Evolutionary conservation across 345 rosid species (phyloP), one percentile per base, ranked within the genome.

Genomic region (Boechera stricta): DNA sequence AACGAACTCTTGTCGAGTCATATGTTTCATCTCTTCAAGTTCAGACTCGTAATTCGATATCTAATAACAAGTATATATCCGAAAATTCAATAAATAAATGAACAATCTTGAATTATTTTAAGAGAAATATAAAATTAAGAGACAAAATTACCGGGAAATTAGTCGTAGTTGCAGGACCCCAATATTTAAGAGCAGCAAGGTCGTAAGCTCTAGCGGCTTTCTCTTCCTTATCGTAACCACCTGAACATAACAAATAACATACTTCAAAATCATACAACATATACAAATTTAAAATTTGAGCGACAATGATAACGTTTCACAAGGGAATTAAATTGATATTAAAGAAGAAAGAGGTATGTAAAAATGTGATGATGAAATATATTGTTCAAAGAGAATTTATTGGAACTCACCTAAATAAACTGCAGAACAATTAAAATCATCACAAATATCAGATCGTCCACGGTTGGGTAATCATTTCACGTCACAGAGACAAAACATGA

Each of bases 201-300:
- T 94, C 98, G 35, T 94, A 94, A 76, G 98, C 97, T 84, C 96
- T 82, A 7, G 98, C 96, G 62, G 98, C 96, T 78, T 88, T 94
- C 31, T 94, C 97, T 77, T 94, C 98, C 70, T 87, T 91, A 81
- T 94, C 98, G 83, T 94, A 94, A 24, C 98, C 98, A 82, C 98
- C 98, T 91, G 48, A 64, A 70, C 16, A 69, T 55, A 69, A 55
- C 67, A 38, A 26, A 56, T 1, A 2, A 29, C 9, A 18, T 55
- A 47, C 32, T 18, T 38, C 18, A 61, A 38, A 68, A 6, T 21
- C 24, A 21, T 21, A 21, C 24, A 21, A 12, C n/a, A 5, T 7
- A 57, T 7, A 3, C 7, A 42, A 21, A 21, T 33, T 11, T 41
- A 41, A 47, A 67, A 16, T 36, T n/a, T 58, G 18, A 11, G 39